Conservation (phyloP, 2,329 filamentous ascomycete species). For the Fusarium bulbicola region DNA sequence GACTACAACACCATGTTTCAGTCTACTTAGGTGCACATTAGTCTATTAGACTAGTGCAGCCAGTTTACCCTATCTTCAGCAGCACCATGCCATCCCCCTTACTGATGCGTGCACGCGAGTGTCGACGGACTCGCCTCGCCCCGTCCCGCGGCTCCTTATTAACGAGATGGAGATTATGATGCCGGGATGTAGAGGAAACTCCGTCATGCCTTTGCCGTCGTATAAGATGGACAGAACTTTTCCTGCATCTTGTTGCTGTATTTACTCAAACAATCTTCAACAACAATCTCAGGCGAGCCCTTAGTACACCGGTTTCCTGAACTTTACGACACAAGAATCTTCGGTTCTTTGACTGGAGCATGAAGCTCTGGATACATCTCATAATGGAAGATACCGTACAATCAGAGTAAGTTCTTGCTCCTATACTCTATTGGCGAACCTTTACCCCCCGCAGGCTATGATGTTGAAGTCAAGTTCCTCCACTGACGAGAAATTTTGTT, state of each 20-base stretch:
- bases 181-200: background rate
- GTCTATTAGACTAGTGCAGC: constrained; percentile 9
- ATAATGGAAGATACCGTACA: background rate
- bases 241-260: background rate
- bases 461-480: background rate
- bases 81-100: background rate
- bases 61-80: background rate
- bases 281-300: background rate
- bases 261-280: background rate
- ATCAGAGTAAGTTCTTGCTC: background rate
- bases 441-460: background rate
- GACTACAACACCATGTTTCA: background rate
- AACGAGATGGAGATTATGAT: background rate
- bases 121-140: background rate
- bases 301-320: too few relatives aligned
- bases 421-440: background rate
- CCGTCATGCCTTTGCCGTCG: background rate
- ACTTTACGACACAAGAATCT: too few relatives aligned
- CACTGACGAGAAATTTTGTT: background rate
- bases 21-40: background rate
- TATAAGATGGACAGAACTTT: background rate
- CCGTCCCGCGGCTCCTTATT: background rate
- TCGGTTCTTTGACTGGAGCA: background rate
- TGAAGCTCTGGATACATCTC: background rate
- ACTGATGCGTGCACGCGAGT: background rate